Percentiles rank a stretch among this genome's conserved stretches.
These are phyloP conservation scores for Ichthyophonus hoferi DNA, from an alignment of 208 protist genomes.

Conservation along the genomic window DNA sequence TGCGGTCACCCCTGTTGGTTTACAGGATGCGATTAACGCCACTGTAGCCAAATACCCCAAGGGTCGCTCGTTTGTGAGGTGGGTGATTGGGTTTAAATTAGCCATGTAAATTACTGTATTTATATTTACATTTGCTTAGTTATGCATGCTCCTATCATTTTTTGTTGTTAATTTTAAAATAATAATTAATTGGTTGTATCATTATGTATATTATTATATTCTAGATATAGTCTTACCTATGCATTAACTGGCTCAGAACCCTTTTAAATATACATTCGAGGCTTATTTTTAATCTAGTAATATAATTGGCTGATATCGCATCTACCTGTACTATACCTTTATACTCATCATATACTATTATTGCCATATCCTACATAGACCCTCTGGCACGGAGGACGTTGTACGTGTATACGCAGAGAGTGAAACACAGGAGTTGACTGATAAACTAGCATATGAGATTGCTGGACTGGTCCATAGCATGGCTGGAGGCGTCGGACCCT, in stretches of 20 bases:
- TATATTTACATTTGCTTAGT: too few species aligned
- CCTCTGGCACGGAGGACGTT: slow-evolving; percentile 85
- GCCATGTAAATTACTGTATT: too few species aligned
- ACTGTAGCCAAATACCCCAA: slow-evolving; percentile 52
- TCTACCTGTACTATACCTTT: background rate
- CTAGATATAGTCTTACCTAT: too few species aligned
- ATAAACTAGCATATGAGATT: slow-evolving; percentile 20
- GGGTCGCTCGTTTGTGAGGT: slow-evolving; percentile 73
- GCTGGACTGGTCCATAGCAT: background rate
- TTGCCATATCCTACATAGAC: slow-evolving; percentile 40
- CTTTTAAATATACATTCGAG: too few species aligned
- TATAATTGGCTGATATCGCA: background rate
- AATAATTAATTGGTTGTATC: too few species aligned
- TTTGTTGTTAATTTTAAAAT: too few species aligned
- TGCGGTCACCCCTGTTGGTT: slow-evolving; percentile 58
- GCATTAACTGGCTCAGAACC: background rate
- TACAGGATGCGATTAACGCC: slow-evolving; percentile 75
- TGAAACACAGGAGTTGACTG: slow-evolving; percentile 4
- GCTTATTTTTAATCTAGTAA: too few species aligned
- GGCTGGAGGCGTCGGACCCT: slow-evolving; percentile 5
- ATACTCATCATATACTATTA: background rate
- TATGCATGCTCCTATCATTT: too few species aligned
- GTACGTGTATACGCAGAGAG: slow-evolving; percentile 62
- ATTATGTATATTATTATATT: too few species aligned
- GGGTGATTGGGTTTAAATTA: too few species aligned